Percentiles rank a stretch among this genome's conserved stretches.
Conservation (phyloP, 768 basidiomycete species). For the Mycena kentingensis region DNA sequence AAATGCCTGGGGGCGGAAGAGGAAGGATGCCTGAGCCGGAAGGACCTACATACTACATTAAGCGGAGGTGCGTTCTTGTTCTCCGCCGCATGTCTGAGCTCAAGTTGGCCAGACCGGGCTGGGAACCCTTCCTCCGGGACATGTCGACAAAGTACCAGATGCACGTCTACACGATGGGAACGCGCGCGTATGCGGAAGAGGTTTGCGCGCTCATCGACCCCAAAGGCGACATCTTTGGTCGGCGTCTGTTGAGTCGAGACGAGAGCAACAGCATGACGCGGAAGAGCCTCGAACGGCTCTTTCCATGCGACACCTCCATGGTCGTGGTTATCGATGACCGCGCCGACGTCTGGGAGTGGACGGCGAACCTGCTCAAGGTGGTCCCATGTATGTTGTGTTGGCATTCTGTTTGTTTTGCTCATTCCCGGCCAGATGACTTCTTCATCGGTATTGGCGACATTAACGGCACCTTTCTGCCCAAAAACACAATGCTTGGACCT, state of each 20-base stretch:
- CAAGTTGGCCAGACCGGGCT: slow-evolving; percentile 62
- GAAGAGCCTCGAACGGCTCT: slow-evolving; percentile 89
- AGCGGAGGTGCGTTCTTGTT: slow-evolving; percentile 74
- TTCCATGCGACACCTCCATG: slow-evolving; percentile 98
- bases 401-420: slow-evolving; percentile 3
- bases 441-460: slow-evolving; percentile 98
- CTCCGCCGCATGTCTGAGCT: slow-evolving; percentile 15
- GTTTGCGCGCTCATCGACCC: slow-evolving; percentile 96
- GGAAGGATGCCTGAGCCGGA: slow-evolving; percentile 68
- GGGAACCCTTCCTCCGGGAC: slow-evolving; percentile 72
- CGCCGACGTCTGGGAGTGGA: slow-evolving; percentile 98
- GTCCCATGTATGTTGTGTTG: slow-evolving; percentile 73
- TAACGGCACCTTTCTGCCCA: slow-evolving; percentile 91
- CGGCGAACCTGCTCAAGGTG: slow-evolving; percentile 95
- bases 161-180: slow-evolving; percentile 99
- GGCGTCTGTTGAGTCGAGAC: slow-evolving; percentile 87
- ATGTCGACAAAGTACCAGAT: slow-evolving; percentile 88
- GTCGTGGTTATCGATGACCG: slow-evolving; percentile 99
- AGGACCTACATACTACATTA: slow-evolving; percentile 96
- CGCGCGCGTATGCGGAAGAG: slow-evolving; percentile 92
- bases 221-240: slow-evolving; percentile 79
- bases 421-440: slow-evolving; percentile 77
- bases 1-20: slow-evolving; percentile 68
- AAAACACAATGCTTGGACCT: slow-evolving; percentile 58
- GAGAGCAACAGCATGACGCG: slow-evolving; percentile 95